Percentiles rank a stretch among this genome's conserved stretches.
Conservation (phyloP, 2,329 filamentous ascomycete genomes). For the Colletotrichum camelliae region DNA sequence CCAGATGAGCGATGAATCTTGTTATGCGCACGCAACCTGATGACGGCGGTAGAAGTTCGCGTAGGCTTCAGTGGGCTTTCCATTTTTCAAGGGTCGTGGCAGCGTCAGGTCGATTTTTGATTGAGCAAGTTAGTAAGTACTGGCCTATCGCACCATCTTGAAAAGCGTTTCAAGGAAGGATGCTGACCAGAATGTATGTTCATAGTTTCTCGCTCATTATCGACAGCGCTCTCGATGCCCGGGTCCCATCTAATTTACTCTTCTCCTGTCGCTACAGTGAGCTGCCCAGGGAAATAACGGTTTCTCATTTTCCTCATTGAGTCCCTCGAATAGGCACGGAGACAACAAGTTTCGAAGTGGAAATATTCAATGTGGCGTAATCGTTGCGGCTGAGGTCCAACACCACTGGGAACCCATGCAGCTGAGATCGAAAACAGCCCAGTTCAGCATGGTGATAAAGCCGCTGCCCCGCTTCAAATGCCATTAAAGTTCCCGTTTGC, state of each 20-base stretch:
- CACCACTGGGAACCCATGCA: not conserved
- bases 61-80: not conserved
- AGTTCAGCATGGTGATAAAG: not conserved
- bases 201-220: not conserved
- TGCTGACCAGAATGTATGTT: not conserved
- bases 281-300: not conserved
- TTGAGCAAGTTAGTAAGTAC: not conserved
- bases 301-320: not conserved
- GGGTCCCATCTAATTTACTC: not conserved
- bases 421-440: not conserved
- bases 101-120: not conserved
- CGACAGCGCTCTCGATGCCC: not conserved
- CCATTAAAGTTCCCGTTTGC: not conserved
- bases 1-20: not conserved
- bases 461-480: not conserved
- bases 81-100: not conserved
- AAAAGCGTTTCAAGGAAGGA: fast-evolving
- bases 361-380: not conserved
- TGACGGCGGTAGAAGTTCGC: not conserved
- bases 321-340: not conserved
- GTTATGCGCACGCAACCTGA: not conserved
- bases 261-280: not conserved
- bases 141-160: not conserved
- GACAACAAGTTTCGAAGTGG: not conserved
- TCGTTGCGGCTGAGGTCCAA: not conserved